These are phyloP conservation scores for Gossypium davidsonii DNA, from an alignment of 441 rosid species.

Conservation along the genomic window DNA sequence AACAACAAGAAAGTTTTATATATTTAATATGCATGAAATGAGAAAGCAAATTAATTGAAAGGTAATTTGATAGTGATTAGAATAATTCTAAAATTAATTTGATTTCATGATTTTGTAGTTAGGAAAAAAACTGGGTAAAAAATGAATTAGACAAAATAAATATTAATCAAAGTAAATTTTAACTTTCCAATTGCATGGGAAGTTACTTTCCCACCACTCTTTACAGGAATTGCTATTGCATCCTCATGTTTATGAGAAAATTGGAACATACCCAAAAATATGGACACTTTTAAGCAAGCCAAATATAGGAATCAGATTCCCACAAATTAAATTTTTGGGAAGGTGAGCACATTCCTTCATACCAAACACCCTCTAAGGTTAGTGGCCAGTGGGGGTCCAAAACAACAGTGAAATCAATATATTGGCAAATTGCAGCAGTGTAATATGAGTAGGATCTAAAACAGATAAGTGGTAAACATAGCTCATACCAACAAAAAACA, in stretches of 20 bases:
- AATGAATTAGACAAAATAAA: background rate
- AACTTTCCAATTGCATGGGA: background rate
- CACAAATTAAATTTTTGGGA: background rate
- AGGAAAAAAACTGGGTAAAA: too few species aligned
- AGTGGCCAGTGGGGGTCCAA: background rate
- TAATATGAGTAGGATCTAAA: background rate
- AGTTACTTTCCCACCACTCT: background rate
- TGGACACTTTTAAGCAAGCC: background rate
- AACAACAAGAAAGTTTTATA: background rate
- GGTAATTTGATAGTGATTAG: background rate
- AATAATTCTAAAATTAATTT: background rate
- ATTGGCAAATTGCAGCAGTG: background rate
- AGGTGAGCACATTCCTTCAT: background rate
- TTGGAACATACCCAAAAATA: background rate
- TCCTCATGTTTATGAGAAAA: background rate
- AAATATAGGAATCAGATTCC: background rate
- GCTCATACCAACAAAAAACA: background rate
- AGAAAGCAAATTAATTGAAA: background rate
- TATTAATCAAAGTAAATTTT: background rate
- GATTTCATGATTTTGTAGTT: background rate
- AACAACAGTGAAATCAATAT: background rate
- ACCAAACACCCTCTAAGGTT: background rate
- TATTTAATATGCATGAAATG: background rate
- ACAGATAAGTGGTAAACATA: background rate
- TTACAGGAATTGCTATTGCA: background rate